Base-by-base conservation (phyloP, 176 grass and related monocot species). In the Alloteropsis semialata region DNA sequence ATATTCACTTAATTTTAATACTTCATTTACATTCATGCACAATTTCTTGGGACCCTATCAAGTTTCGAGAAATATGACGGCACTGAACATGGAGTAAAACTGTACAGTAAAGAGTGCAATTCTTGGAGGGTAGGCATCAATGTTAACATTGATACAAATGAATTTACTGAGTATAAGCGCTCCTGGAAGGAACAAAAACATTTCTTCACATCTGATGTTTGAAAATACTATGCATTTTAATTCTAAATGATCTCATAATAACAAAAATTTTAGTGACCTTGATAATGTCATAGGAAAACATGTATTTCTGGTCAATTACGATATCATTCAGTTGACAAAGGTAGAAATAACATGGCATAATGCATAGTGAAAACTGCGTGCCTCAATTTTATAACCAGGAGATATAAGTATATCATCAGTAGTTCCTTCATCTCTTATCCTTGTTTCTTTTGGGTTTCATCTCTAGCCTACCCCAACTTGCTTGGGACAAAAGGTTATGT, bases 321-420 rank as follows among this genome's bases (percentile, higher is more conserved):
- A 44, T 14, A 77, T 44, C 55, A 61, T 45, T 76, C 12, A 59
- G 22, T 56, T 43, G 15, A 7, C 55, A 43, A 7, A 1, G 39
- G 38, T 10, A 21, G 24, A 77, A 77, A 32, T 45, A 45, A 6
- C 39, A 61, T 32, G 9, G 38, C 27, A 45, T 62, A 38, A 62
- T 21, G 30, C 39, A 45, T 32, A 62, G 5, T 45, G 8, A 10
- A 42, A 62, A 77, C 41, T 77, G 32, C 18, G 36, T 71, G 89
- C 90, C 87, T 89, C 37, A 19, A 43, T 39, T 76, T 77, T 25
- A 54, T 70, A 63, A 73, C 84, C 75, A 87, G 70, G 72, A 79
- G 66, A 76, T 27, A 77, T 82, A 61, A 17, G 29, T 4, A 42
- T 55, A 43, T 72, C 75, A 79, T 72, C 42, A 77, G 30, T 16